Percentiles rank a stretch among this genome's conserved stretches.
Evolutionary conservation across 306 rosid genomes (phyloP).

Genomic region (Elaeagnus macrophylla): DNA sequence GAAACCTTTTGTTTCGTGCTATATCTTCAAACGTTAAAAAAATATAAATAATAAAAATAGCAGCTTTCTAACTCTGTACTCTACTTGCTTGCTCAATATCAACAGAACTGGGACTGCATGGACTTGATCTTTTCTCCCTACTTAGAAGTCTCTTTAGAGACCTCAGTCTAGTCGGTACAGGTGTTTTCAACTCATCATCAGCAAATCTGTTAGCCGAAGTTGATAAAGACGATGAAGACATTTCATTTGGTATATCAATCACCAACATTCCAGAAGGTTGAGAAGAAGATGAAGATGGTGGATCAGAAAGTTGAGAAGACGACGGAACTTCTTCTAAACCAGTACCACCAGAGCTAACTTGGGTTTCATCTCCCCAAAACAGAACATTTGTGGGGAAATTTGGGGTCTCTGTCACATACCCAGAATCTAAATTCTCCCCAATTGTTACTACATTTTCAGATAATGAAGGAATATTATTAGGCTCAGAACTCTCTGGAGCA

Average conservation of each 20-base stretch:
- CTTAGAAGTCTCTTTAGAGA: conserved; percentile 81
- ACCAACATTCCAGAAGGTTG: conserved; percentile 45
- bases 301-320: conserved; percentile 22
- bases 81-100: conserved; percentile 50
- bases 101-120: conserved; percentile 48
- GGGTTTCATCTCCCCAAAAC: conserved; percentile 77
- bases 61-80: conserved; percentile 31
- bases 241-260: conserved; percentile 62
- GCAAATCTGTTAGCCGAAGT: conserved; percentile 37
- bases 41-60: not conserved
- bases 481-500: conserved; percentile 16
- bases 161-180: conserved; percentile 52
- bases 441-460: conserved; percentile 13
- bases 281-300: conserved; percentile 30
- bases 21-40: conserved; percentile 3
- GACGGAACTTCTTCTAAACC: conserved; percentile 51
- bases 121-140: conserved; percentile 59
- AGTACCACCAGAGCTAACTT: conserved; percentile 41
- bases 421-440: conserved; percentile 28
- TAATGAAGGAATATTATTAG: not conserved
- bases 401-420: conserved; percentile 41
- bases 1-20: conserved; percentile 1
- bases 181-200: conserved; percentile 72
- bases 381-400: conserved; percentile 77
- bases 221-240: conserved; percentile 29